Evolutionary conservation across 441 rosid species (phyloP).

Genomic region (Flueggea neowawraea): DNA sequence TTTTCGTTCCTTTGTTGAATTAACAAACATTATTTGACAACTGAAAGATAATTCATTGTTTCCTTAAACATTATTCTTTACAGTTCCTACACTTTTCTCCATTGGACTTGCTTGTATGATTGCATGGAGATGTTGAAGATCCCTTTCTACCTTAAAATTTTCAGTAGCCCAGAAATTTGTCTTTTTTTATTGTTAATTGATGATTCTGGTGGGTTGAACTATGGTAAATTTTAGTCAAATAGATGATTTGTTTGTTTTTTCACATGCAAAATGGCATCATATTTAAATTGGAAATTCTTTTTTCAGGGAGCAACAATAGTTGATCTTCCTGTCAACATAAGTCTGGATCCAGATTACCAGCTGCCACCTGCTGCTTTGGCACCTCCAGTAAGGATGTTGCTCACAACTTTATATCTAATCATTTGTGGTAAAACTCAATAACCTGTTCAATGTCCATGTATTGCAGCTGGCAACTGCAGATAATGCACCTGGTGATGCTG

Average conservation of each 20-base stretch:
- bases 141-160: too few relatives aligned
- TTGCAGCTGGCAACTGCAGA: slow-evolving; percentile 42
- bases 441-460: slow-evolving; percentile 7
- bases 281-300: slow-evolving; percentile 1
- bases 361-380: slow-evolving; percentile 57
- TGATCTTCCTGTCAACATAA: slow-evolving; percentile 62
- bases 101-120: not conserved
- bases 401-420: not conserved
- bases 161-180: too few relatives aligned
- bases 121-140: too few relatives aligned
- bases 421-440: not conserved
- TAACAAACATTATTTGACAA: too few relatives aligned
- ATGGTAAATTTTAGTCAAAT: too few relatives aligned
- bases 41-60: too few relatives aligned
- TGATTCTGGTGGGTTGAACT: too few relatives aligned
- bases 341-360: slow-evolving; percentile 64
- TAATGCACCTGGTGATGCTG: slow-evolving; percentile 18
- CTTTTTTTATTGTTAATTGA: too few relatives aligned
- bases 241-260: slow-evolving; percentile 5
- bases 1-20: too few relatives aligned
- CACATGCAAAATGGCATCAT: not conserved
- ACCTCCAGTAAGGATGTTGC: slow-evolving; percentile 29
- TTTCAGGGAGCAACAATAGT: slow-evolving; percentile 89
- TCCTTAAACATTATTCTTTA: too few relatives aligned
- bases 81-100: not conserved